Evolutionary conservation across 2,329 filamentous ascomycete species (phyloP).

Genomic region (Beauveria caledonica): DNA sequence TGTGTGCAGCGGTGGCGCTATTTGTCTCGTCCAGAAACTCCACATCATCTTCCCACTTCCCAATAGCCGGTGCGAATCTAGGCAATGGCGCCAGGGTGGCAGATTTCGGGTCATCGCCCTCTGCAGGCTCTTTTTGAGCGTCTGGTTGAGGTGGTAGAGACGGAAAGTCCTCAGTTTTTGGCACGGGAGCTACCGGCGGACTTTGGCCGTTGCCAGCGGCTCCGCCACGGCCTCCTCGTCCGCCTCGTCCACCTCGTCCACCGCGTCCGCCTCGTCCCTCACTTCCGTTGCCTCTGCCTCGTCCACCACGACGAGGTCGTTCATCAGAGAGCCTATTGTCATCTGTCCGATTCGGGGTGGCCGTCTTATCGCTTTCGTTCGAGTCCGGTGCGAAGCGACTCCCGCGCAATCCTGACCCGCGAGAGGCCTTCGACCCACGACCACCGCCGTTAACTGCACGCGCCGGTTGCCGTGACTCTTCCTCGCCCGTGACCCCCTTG

Average conservation of each 20-base stretch:
- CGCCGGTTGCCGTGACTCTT: conserved; percentile 33
- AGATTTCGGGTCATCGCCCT: conserved; percentile 19
- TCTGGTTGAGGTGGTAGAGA: conserved; percentile 23
- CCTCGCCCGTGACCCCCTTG: conserved; percentile 37
- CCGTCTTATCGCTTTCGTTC: conserved; percentile 22
- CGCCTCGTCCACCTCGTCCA: conserved; percentile 21
- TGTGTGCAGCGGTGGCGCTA: conserved; percentile 6
- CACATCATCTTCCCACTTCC: conserved; percentile 52
- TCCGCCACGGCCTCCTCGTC: conserved; percentile 26
- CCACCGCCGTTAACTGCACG: conserved; percentile 34
- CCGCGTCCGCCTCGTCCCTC: conserved; percentile 21
- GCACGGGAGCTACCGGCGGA: conserved; percentile 15
- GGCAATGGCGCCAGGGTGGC: conserved; percentile 22
- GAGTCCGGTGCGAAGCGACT: conserved; percentile 36
- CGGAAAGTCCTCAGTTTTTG: conserved; percentile 28
- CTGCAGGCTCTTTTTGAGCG: conserved; percentile 16
- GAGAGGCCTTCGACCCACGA: conserved; percentile 24
- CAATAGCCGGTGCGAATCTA: conserved; percentile 31
- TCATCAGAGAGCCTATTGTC: conserved; percentile 25
- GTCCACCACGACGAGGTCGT: conserved; percentile 24
- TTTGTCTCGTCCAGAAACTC: conserved; percentile 38
- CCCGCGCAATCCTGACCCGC: conserved; percentile 27
- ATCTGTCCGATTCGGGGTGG: conserved; percentile 24
- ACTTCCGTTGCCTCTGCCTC: conserved; percentile 25
- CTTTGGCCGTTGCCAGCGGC: conserved; percentile 11